Percentiles rank a stretch among this genome's conserved stretches.
Conservation (phyloP, 73 alveolate genomes). For the Paramecium tetraurelia region DNA sequence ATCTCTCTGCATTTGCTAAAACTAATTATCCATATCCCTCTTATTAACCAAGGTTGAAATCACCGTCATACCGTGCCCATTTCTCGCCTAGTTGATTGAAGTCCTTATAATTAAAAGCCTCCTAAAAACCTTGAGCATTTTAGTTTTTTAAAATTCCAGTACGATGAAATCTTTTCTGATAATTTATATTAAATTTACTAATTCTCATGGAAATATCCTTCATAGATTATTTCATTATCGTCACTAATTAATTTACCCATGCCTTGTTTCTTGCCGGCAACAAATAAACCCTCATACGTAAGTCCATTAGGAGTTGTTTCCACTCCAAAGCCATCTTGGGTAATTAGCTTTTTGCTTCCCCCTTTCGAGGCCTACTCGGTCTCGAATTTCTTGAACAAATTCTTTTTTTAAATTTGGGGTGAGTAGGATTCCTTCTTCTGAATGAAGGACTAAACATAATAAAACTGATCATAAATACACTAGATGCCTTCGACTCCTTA, state of each 20-base stretch:
- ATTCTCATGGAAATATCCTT: constrained; percentile 42
- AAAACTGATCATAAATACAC: not conserved
- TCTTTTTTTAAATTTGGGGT: not conserved
- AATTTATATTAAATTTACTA: not conserved
- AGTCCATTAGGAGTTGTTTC: constrained; percentile 29
- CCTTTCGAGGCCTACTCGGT: constrained; percentile 21
- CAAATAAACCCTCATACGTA: not conserved
- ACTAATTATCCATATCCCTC: not conserved
- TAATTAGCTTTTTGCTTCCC: not conserved
- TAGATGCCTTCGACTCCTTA: constrained; percentile 24
- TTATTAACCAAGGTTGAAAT: not conserved
- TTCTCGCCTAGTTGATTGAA: not conserved
- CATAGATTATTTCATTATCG: not conserved
- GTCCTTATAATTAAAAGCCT: constrained; percentile 17
- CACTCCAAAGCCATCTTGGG: not conserved
- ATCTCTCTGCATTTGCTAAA: not conserved
- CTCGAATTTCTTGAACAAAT: constrained; percentile 4
- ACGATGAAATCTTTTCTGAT: constrained; percentile 17
- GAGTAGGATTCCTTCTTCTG: constrained; percentile 32
- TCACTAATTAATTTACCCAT: constrained; percentile 9
- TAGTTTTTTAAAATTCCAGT: not conserved
- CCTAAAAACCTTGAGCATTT: not conserved
- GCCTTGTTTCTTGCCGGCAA: not conserved
- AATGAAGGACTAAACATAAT: not conserved
- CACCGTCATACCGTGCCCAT: constrained; percentile 47